Base-by-base conservation (phyloP, 768 basidiomycete species). In the Cyclocybe cylindracea region DNA sequence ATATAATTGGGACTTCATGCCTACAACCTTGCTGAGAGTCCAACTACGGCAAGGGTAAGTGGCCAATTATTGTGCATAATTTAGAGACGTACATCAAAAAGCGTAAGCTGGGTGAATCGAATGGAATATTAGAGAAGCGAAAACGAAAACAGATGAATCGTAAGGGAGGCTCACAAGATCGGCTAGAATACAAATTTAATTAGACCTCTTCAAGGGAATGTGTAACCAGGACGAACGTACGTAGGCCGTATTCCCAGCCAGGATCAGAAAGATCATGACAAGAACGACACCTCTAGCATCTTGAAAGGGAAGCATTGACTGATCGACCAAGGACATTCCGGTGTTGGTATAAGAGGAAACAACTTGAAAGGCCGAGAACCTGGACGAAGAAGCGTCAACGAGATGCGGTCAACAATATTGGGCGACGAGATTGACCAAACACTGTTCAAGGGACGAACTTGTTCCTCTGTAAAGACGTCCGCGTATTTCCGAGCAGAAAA, bases 191-290 rank as follows among this genome's bases (percentile, higher is more conserved):
- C n/a, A 38, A 51, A 31, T 1, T 47, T 44, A 44, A 51, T 11
- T 39, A 31, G 36, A 13, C 54, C 31, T 9, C 7, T 34, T 8
- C 5, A 14, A 13, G 56, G 11, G 39, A 32, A 41, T 38, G 13
- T 8, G 4, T n/a, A 39, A 44, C 38, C 39, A 34, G 39, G 10
- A 41, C 41, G 31, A 42, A 87, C 93, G 78, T 61, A 96, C 94
- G 62, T 92, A 96, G 18, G 83, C 87, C 39, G 94, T 97, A 64
- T 98, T 98, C 8, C 96, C 96, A 44, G 92, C 94, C 42, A 98
- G 68, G 56, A 98, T 88, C 19, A 91, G 71, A 41, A 94, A 70
- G 0, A 84, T 75, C 78, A 94, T 72, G 46, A 84, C 65, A 29
- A 91, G 43, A 50, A 93, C 83, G 86, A 93, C 86, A 2, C 84